Evolutionary conservation across 805 yeast species (phyloP), one percentile per base, ranked within the genome.

Genomic region (Pichia heedii): DNA sequence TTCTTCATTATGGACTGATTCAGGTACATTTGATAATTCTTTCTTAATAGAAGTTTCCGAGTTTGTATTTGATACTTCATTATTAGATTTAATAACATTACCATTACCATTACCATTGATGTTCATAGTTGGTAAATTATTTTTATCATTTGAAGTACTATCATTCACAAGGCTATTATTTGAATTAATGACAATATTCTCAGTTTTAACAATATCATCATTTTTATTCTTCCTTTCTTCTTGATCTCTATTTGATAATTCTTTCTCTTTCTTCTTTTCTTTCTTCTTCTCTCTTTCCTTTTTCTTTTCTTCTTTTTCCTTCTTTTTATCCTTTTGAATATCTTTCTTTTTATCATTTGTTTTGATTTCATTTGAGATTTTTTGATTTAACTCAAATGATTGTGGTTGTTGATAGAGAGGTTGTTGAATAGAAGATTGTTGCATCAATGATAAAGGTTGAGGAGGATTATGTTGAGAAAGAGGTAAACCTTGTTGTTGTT

Each of bases 401-500:
- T 32, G 42, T 11, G n/a, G 33, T 32, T 26, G 34, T 18, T 34
- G 38, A 13, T 44, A 30, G 29, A 22, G 21, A 13, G 32, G 36
- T 20, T 24, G 41, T 22, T 39, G 48, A 6, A 37, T 38, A 22
- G 42, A 46, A 36, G 43, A 33, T 40, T 55, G 62, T 22, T 32
- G 36, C 7, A 27, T 16, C 7, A 24, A 8, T 21, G 24, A 30
- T 36, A 53, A 60, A 42, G 54, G 64, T 32, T 50, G 62, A 37
- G 52, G 66, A 40, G 53, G 60, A 46, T 49, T 61, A 41, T 40
- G 51, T 47, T 56, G 65, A 45, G 37, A 13, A 10, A 35, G 9
- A 22, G 39, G 35, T 21, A 40, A 24, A 12, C 37, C 43, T 18
- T 33, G 19, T 19, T 18, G 24, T 19, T 24, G 27, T 7, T 32